Evolutionary conservation across 108 stramenopile species (phyloP).

Genomic region (Hondaea fermentalgiana): DNA sequence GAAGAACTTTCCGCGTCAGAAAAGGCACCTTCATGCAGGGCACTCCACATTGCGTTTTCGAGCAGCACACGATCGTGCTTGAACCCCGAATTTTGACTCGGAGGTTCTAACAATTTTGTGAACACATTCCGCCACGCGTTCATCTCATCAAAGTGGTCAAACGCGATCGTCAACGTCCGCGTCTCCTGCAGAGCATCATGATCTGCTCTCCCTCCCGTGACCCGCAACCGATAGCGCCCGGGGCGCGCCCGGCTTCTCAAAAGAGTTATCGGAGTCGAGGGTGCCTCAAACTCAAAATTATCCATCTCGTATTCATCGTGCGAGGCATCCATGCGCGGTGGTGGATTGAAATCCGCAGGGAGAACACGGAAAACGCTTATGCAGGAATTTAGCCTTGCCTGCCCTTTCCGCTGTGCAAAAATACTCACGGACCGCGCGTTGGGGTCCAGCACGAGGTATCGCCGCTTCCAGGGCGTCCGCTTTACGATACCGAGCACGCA

Average conservation of each 20-base stretch:
- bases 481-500: background rate
- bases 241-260: background rate
- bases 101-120: background rate
- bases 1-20: background rate
- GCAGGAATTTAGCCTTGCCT: background rate
- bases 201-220: background rate
- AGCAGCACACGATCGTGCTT: background rate
- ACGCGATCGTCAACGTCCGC: background rate
- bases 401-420: background rate
- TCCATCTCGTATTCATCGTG: background rate
- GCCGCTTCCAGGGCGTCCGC: background rate
- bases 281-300: background rate
- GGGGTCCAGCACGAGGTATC: background rate
- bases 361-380: background rate
- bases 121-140: background rate
- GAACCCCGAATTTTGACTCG: background rate
- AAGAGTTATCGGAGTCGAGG: background rate
- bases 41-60: background rate
- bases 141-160: background rate
- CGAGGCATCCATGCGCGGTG: background rate
- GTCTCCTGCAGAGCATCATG: background rate
- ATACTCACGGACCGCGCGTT: background rate
- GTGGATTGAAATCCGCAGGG: background rate
- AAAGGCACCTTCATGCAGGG: background rate
- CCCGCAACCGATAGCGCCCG: background rate